Conservation (phyloP, 2,329 filamentous ascomycete species). For the Juglanconis oblonga region DNA sequence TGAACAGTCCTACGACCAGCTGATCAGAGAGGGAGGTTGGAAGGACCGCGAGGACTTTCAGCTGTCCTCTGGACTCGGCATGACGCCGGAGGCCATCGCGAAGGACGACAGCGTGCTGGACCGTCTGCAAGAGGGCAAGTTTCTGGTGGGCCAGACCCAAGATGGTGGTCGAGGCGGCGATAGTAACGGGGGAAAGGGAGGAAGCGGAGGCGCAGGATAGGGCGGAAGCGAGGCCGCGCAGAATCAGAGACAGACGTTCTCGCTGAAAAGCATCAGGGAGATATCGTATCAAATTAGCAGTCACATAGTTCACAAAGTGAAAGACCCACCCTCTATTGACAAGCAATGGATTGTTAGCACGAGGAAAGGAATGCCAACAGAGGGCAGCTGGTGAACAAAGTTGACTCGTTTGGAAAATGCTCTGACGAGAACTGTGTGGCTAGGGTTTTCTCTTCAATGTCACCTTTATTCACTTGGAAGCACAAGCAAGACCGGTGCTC, state of each 20-base stretch:
- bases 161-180: no score
- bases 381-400: not conserved
- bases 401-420: not conserved
- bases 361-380: no score
- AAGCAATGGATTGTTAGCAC: no score
- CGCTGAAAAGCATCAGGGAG: not conserved
- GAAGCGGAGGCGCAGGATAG: no score
- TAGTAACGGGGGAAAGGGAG: no score
- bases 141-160: no score
- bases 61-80: slow-evolving; percentile 1
- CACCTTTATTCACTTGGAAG: not conserved
- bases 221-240: not conserved
- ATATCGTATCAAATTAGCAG: no score
- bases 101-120: slow-evolving; percentile 6
- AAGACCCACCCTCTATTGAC: no score
- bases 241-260: not conserved
- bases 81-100: slow-evolving; percentile 2
- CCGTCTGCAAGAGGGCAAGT: no score
- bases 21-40: not conserved
- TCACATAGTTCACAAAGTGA: no score
- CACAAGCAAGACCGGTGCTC: not conserved
- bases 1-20: not conserved
- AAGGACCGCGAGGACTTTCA: not conserved
- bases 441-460: not conserved
- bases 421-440: not conserved